Conservation (phyloP, 768 basidiomycete genomes). For the Kwoniella europaea region DNA sequence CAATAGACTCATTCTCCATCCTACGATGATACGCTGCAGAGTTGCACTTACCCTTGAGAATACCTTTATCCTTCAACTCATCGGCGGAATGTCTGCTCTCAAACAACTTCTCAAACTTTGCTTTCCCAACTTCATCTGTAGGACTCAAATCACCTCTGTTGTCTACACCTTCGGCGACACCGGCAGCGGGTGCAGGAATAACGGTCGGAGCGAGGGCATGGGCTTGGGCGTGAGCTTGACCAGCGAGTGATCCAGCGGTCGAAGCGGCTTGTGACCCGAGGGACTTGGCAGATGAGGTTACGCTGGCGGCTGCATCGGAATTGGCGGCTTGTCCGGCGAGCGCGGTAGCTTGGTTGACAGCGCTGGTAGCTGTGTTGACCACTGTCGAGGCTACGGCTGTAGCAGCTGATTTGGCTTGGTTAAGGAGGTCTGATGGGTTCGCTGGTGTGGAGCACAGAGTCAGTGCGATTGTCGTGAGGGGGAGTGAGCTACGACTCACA, state of each 20-base stretch:
- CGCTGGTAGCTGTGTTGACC: slow-evolving; percentile 38
- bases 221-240: slow-evolving; percentile 52
- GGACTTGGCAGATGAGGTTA: slow-evolving; percentile 37
- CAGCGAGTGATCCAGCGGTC: slow-evolving; percentile 40
- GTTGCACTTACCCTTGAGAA: slow-evolving; percentile 66
- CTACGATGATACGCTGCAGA: neutral
- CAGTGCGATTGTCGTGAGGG: neutral
- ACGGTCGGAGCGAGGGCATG: slow-evolving; percentile 48
- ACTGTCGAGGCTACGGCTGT: slow-evolving; percentile 33
- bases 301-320: slow-evolving; percentile 39
- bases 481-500: neutral
- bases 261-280: slow-evolving; percentile 37
- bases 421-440: slow-evolving; percentile 46
- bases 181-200: slow-evolving; percentile 45
- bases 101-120: slow-evolving; percentile 66
- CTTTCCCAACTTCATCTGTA: slow-evolving; percentile 36
- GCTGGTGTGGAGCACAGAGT: neutral
- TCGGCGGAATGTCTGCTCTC: slow-evolving; percentile 66
- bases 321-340: slow-evolving; percentile 49
- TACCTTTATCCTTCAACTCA: slow-evolving; percentile 71
- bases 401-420: slow-evolving; percentile 53
- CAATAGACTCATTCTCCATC: too few species aligned
- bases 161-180: slow-evolving; percentile 37
- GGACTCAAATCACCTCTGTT: slow-evolving; percentile 45
- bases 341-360: slow-evolving; percentile 37